Evolutionary conservation across 2,329 filamentous ascomycete species (phyloP), one percentile per base, ranked within the genome.

Genomic region (Blastomyces parvus): DNA sequence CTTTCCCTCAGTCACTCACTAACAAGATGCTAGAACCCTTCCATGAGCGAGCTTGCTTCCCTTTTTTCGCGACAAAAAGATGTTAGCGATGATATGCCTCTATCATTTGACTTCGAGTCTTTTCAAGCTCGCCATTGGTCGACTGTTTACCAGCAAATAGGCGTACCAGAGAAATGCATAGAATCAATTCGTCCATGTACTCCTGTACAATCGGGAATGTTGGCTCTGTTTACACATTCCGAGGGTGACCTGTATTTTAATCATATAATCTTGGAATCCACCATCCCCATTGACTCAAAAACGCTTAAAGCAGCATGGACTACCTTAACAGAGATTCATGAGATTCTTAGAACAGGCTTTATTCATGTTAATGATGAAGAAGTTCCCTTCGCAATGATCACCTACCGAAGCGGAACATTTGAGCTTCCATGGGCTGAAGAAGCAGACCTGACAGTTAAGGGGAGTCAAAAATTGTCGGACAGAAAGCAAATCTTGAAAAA

Each of bases 291-390:
- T 0, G 73, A 79, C 5, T 61, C 77, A 0, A 59, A 70, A 0
- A 71, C 69, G 0, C 66, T 94, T 8, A 74, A 74, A 5, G 61
- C 72, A 3, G 87, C 89, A 0, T 95, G 90, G 89, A 64, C 67
- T 1, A 66, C 69, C 3, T 79, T 87, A 0, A 78, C 81, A 58
- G 65, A 73, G 2, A 77, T 74, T 0, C 86, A 92, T 69, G 82
- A 86, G 3, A 91, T 96, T 73, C 79, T 97, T 6, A 84, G 91
- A 27, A 89, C 87, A 7, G 89, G 89, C 0, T 93, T 96, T 69
- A 72, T 83, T 1, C 76, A 86, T 1, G 77, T 88, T 3, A 82
- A 87, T 30, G 82, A 88, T 67, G 68, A 78, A 0, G 78, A 84
- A 5, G 76, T 79, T 64, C 81, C 88, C 0, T 96, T 91, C 71